These are phyloP conservation scores for Tricholoma hemisulphureum DNA, from an alignment of 768 basidiomycete species.

Conservation along the genomic window DNA sequence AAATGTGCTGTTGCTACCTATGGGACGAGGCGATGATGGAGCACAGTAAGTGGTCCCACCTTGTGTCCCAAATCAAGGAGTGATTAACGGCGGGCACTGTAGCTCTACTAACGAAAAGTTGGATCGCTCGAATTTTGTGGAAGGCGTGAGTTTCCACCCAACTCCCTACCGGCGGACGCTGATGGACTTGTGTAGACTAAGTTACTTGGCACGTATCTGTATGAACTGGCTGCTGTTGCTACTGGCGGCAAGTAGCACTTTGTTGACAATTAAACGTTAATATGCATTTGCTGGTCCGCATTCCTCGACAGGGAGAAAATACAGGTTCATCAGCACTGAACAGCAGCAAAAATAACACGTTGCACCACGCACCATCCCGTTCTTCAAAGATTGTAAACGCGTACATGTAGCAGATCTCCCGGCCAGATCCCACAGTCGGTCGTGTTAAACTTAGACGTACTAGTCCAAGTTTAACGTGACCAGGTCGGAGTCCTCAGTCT, in stretches of 20 bases:
- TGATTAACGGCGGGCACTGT: background rate
- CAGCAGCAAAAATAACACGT: too few species aligned
- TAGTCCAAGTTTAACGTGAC: too few species aligned
- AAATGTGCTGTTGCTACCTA: conserved; percentile 86
- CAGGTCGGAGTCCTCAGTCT: too few species aligned
- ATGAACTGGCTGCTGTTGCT: conserved; percentile 58
- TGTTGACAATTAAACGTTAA: too few species aligned
- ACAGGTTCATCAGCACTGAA: too few species aligned
- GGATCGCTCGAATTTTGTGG: conserved; percentile 84
- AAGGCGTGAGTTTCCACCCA: conserved; percentile 54
- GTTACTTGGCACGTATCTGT: conserved; percentile 77
- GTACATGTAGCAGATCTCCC: too few species aligned
- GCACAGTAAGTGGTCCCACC: conserved; percentile 63
- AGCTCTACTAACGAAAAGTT: conserved; percentile 96
- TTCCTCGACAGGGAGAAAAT: too few species aligned
- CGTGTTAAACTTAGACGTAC: too few species aligned
- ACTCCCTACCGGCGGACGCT: background rate
- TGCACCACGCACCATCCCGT: too few species aligned
- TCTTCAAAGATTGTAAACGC: too few species aligned
- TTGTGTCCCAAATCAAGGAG: background rate
- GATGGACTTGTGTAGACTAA: conserved; percentile 48
- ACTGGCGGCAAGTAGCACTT: background rate
- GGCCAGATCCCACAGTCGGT: too few species aligned
- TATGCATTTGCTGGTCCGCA: too few species aligned
- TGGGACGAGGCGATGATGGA: conserved; percentile 94